Evolutionary conservation across 2,329 filamentous ascomycete species (phyloP).

Genomic region (Neoascochyta sp.): DNA sequence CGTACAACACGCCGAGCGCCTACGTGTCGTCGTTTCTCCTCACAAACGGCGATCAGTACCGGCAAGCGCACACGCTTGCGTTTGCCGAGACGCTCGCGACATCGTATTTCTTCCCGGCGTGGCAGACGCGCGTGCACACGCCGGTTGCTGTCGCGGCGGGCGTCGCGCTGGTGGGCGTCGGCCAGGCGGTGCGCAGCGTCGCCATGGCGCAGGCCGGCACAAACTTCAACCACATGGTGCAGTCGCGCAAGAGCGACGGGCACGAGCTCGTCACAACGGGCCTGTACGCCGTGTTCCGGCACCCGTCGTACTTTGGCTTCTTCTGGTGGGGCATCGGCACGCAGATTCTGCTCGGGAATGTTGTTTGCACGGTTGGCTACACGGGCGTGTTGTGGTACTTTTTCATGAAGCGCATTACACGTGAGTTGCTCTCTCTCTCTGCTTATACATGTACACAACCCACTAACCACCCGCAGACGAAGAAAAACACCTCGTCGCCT

Average conservation of each 20-base stretch:
- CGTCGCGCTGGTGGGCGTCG: slow-evolving; percentile 59
- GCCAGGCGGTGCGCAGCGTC: slow-evolving; percentile 71
- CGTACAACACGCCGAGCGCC: slow-evolving; percentile 73
- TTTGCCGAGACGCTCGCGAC: slow-evolving; percentile 68
- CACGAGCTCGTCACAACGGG: slow-evolving; percentile 82
- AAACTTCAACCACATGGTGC: slow-evolving; percentile 86
- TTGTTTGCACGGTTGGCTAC: slow-evolving; percentile 72
- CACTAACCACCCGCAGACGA: slow-evolving; percentile 53
- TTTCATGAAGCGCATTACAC: slow-evolving; percentile 67
- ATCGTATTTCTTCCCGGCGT: slow-evolving; percentile 52
- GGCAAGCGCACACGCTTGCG: slow-evolving; percentile 73
- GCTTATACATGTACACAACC: background rate
- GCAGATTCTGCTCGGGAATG: slow-evolving; percentile 84
- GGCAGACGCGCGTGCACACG: slow-evolving; percentile 44
- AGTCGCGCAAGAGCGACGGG: slow-evolving; percentile 62
- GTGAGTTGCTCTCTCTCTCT: slow-evolving; percentile 45
- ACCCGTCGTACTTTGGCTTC: slow-evolving; percentile 96
- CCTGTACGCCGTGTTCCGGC: slow-evolving; percentile 70
- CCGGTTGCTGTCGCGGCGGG: slow-evolving; percentile 50
- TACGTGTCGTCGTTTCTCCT: slow-evolving; percentile 76
- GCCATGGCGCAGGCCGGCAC: slow-evolving; percentile 87
- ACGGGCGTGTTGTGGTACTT: slow-evolving; percentile 76
- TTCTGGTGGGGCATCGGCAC: slow-evolving; percentile 98
- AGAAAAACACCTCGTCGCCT: slow-evolving; percentile 70
- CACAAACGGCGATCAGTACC: slow-evolving; percentile 80